Conservation (phyloP, 805 yeast genomes). For the Wickerhamiella slavikovae region DNA sequence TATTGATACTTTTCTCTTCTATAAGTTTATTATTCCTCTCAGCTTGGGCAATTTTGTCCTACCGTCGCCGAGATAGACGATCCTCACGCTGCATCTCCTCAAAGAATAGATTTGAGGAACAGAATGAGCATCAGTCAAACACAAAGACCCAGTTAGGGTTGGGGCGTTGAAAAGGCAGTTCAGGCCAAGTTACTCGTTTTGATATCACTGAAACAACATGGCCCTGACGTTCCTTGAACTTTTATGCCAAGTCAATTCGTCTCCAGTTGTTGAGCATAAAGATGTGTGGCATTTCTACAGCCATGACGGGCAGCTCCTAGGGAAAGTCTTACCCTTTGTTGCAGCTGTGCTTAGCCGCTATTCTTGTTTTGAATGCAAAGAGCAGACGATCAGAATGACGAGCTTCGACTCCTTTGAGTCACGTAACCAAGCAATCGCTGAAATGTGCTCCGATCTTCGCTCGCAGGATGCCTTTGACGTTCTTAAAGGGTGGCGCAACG, state of each 20-base stretch:
- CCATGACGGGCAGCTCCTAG: conserved; percentile 15
- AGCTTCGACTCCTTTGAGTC: background rate
- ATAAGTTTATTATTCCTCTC: background rate
- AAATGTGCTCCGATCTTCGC: conserved; percentile 12
- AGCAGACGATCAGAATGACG: background rate
- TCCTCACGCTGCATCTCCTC: no score
- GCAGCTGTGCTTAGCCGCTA: conserved; percentile 2
- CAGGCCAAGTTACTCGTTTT: no score
- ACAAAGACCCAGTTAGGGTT: no score
- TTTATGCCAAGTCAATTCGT: conserved; percentile 3
- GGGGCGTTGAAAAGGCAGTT: no score
- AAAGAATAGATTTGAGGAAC: no score
- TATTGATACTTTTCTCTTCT: conserved; percentile 1
- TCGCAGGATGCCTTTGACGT: conserved; percentile 9
- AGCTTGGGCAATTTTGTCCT: background rate
- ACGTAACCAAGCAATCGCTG: conserved; percentile 2
- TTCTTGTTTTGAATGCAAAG: conserved; percentile 1
- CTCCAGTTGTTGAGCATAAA: conserved; percentile 1
- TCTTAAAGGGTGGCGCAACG: conserved; percentile 55
- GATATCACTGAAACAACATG: no score
- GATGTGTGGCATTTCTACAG: conserved; percentile 13
- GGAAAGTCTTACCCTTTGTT: conserved; percentile 7
- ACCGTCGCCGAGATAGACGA: background rate
- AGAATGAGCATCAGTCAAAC: no score
- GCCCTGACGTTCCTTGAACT: conserved; percentile 2